Evolutionary conservation across 148 eudicot genomes (phyloP).

Genomic region (Euryodendron excelsum): DNA sequence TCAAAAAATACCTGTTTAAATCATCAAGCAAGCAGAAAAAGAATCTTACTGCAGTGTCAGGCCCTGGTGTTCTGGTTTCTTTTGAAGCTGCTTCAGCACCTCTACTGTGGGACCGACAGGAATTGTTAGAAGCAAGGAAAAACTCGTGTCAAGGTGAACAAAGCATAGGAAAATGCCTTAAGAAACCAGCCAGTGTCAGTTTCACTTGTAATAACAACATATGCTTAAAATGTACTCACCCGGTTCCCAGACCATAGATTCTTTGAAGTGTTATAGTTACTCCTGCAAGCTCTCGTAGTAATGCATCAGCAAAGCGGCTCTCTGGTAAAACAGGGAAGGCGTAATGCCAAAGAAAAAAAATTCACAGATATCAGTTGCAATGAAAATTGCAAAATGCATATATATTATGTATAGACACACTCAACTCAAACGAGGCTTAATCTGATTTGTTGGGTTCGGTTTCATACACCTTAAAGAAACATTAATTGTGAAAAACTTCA

Average conservation of each 20-base stretch:
- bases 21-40: constrained; percentile 8
- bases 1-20: not conserved
- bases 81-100: constrained; percentile 87
- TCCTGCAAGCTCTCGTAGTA: constrained; percentile 78
- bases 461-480: not conserved
- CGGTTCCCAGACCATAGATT: constrained; percentile 78
- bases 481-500: no score
- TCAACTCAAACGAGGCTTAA: not conserved
- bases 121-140: constrained; percentile 7
- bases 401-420: not conserved
- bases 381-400: not conserved
- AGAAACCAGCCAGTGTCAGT: not conserved
- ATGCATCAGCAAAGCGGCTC: constrained; percentile 81
- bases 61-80: constrained; percentile 84
- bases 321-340: constrained; percentile 8
- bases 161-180: not conserved
- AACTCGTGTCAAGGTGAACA: not conserved
- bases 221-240: constrained; percentile 43
- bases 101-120: constrained; percentile 78
- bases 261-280: constrained; percentile 71
- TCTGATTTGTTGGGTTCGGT: not conserved
- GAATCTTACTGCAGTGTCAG: constrained; percentile 87
- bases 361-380: not conserved
- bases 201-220: not conserved
- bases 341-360: constrained; percentile 8